Evolutionary conservation across 2,329 filamentous ascomycete genomes (phyloP), one percentile per base, ranked within the genome.

Genomic region (Rhexocercosporidium sp.): DNA sequence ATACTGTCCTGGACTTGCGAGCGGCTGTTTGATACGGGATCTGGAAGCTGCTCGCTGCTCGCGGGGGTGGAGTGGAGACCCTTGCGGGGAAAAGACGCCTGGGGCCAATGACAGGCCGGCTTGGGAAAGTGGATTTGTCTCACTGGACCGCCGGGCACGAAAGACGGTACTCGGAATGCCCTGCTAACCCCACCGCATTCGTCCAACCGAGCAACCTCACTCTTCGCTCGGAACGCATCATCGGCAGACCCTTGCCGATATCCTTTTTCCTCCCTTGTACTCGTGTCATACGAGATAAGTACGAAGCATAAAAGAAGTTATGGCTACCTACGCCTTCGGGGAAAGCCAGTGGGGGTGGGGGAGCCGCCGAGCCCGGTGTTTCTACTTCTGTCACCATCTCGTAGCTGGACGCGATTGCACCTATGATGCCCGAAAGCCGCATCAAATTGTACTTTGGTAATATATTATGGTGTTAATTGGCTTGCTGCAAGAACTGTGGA

Each of bases 1-100:
- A 53, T 47, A 46, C n/a, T n/a, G n/a, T n/a, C n/a, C n/a, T n/a
- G n/a, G n/a, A n/a, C 29, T 56, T 62, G 53, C 59, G 53, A 56
- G 53, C 65, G 65, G 68, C 64, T 67, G 59, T 57, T 37, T 57
- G 63, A 49, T 62, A 47, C 70, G 68, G 69, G 64, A 68, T 57
- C 39, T 66, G 65, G 59, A 39, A 61, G 63, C 65, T 49, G 46
- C 51, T 29, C 29, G 39, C 34, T 31, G 46, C 59, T 61, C 60
- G 63, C 61, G 63, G 68, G 64, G 34, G 34, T 59, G 53, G 34
- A 56, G 64, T 64, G 49, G 47, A 59, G 44, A 37, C 27, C 49
- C 46, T 64, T 66, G 68, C 66, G 70, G 66, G 68, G 70, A 66
- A 69, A 27, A 20, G 39, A 62, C 37, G 14, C 62, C 46, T n/a